A percentile compares a stretch with the other conserved stretches of the same genome.
Conservation (phyloP, 768 basidiomycete species). For the Boletus rubescentipes region DNA sequence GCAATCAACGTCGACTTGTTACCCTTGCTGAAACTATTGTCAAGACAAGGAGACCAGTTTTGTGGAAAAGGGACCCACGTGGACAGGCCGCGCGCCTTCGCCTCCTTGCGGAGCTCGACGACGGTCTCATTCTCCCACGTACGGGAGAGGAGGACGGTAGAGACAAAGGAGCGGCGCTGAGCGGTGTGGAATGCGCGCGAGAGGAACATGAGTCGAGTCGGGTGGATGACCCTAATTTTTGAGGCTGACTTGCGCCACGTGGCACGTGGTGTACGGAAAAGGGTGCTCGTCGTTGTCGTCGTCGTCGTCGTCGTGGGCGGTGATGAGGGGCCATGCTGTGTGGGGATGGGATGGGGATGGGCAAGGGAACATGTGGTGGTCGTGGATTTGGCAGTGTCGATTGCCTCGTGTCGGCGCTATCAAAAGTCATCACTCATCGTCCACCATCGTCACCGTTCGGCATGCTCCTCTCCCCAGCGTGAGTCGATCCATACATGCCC, state of each 20-base stretch:
- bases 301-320: constrained; percentile 9
- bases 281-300: constrained; percentile 3
- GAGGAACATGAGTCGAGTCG: constrained; percentile 7
- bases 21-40: constrained; percentile 44
- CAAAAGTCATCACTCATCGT: constrained; percentile 23
- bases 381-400: constrained; percentile 13
- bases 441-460: constrained; percentile 25
- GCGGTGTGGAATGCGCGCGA: background rate
- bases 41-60: constrained; percentile 2
- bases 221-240: background rate
- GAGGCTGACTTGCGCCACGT: background rate
- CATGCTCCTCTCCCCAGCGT: constrained; percentile 87
- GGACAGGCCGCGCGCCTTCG: constrained; percentile 54
- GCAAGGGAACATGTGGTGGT: background rate
- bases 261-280: background rate
- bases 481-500: constrained; percentile 32
- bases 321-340: background rate
- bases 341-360: background rate
- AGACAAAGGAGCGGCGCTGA: constrained; percentile 42
- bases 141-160: constrained; percentile 55
- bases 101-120: constrained; percentile 50
- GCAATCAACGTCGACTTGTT: constrained; percentile 57
- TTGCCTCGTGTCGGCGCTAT: constrained; percentile 56
- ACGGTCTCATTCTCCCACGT: constrained; percentile 55
- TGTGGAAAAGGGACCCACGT: constrained; percentile 38